A percentile compares a stretch with the other conserved stretches of the same genome.
Conservation (phyloP, 805 yeast species). For the Schizosaccharomyces lindneri region DNA sequence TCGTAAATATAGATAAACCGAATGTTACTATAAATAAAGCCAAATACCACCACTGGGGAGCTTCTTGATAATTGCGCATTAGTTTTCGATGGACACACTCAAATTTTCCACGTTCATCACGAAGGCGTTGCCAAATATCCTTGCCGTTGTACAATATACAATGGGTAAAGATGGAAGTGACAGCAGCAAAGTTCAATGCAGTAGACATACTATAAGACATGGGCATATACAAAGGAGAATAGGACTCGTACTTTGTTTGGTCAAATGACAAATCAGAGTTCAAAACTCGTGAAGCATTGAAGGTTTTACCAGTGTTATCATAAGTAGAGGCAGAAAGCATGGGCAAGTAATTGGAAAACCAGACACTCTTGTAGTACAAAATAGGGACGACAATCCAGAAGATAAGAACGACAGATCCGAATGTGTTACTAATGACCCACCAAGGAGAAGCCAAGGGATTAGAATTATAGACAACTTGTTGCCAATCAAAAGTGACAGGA, state of each 20-base stretch:
- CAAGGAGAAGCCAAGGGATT: slow-evolving; percentile 44
- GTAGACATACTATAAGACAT: slow-evolving; percentile 33
- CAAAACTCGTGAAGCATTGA: slow-evolving; percentile 27
- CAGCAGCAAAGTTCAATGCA: slow-evolving; percentile 22
- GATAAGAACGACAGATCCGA: slow-evolving; percentile 24
- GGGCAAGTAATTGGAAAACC: slow-evolving; percentile 38
- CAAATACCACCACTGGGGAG: slow-evolving; percentile 40
- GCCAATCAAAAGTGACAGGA: slow-evolving; percentile 51
- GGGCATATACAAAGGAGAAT: slow-evolving; percentile 40
- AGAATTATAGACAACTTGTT: slow-evolving; percentile 29
- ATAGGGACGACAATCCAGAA: slow-evolving; percentile 32
- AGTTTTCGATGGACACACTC: slow-evolving; percentile 30
- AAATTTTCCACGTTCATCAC: slow-evolving; percentile 7
- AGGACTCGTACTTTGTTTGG: slow-evolving; percentile 23
- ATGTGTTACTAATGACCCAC: slow-evolving; percentile 20
- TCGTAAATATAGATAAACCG: slow-evolving; percentile 19
- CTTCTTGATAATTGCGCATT: slow-evolving; percentile 33
- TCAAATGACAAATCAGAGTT: slow-evolving; percentile 21
- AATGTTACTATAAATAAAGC: slow-evolving; percentile 23
- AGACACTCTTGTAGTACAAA: slow-evolving; percentile 27
- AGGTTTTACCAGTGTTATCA: slow-evolving; percentile 12
- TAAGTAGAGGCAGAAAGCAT: slow-evolving; percentile 18
- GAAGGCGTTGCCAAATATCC: slow-evolving; percentile 13
- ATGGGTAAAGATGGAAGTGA: slow-evolving; percentile 1
- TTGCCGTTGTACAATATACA: slow-evolving; percentile 4